phyloP scores from a whole-genome alignment of 129 eudicot genomes.

The Glebionis coronaria region DNA sequence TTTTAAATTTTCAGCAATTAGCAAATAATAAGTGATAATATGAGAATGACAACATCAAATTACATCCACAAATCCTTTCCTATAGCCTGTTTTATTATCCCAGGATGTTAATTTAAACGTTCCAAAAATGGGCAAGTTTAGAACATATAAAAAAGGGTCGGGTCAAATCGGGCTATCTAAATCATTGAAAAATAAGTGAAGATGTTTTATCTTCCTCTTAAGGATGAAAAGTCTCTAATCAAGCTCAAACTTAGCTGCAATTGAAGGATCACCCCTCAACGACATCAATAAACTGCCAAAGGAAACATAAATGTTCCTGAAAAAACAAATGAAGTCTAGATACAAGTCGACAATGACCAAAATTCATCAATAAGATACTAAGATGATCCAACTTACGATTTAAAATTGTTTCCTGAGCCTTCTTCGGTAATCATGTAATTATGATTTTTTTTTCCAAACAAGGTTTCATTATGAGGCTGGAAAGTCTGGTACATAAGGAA shows the following conservation, averaged over 20 bases:
- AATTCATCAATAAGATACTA: neutral
- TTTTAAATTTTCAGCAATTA: too few species aligned
- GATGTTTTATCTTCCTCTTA: slow-evolving; percentile 89
- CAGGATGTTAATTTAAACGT: too few species aligned
- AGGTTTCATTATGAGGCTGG: too few species aligned
- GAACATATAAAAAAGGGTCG: too few species aligned
- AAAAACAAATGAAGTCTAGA: neutral
- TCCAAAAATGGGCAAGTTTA: too few species aligned
- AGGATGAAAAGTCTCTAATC: slow-evolving; percentile 92
- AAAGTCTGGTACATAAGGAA: too few species aligned
- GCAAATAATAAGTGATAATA: too few species aligned
- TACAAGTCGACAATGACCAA: neutral
- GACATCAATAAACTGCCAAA: slow-evolving; percentile 91
- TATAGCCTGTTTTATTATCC: too few species aligned
- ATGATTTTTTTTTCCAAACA: too few species aligned
- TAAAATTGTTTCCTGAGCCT: slow-evolving; percentile 49
- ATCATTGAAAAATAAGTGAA: too few species aligned
- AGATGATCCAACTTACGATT: slow-evolving; percentile 53
- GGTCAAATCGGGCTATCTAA: too few species aligned
- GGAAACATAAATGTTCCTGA: slow-evolving; percentile 77
- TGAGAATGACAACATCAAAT: neutral
- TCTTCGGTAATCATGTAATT: slow-evolving; percentile 75
- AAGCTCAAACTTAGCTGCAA: slow-evolving; percentile 81
- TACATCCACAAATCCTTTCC: too few species aligned
- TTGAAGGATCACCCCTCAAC: slow-evolving; percentile 79